A percentile compares a stretch with the other conserved stretches of the same genome.
phyloP scores from a whole-genome alignment of 331 rosid species.

The Rhamnella rubrinervis region DNA sequence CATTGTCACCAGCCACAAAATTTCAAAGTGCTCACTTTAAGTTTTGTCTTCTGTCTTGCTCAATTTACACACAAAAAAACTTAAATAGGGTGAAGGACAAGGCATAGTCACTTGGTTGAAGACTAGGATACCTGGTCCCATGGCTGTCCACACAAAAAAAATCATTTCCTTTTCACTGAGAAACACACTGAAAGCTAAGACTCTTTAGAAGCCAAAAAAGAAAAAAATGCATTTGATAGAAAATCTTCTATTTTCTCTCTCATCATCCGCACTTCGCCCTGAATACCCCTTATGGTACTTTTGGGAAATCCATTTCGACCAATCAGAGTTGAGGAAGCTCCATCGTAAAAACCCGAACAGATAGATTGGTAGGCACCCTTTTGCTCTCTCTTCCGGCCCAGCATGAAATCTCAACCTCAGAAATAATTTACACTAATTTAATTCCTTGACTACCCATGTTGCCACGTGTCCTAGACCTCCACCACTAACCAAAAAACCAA shows the following conservation, averaged over 20 bases:
- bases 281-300: slow-evolving; percentile 10
- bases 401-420: slow-evolving; percentile 38
- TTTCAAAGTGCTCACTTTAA: no score
- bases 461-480: slow-evolving; percentile 58
- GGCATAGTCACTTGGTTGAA: neutral
- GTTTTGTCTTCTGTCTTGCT: neutral
- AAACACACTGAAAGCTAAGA: slow-evolving; percentile 19
- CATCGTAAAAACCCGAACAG: slow-evolving; percentile 46
- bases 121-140: slow-evolving; percentile 33
- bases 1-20: no score
- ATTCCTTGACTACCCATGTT: slow-evolving; percentile 20
- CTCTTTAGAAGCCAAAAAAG: slow-evolving; percentile 1
- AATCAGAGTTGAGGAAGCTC: slow-evolving; percentile 65
- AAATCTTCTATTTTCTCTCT: slow-evolving; percentile 32
- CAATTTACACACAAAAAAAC: neutral
- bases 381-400: slow-evolving; percentile 2
- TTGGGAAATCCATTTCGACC: slow-evolving; percentile 62
- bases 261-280: slow-evolving; percentile 36
- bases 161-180: slow-evolving; percentile 30
- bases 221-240: neutral
- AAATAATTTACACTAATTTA: slow-evolving; percentile 4
- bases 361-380: slow-evolving; percentile 35
- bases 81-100: neutral
- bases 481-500: slow-evolving; percentile 52
- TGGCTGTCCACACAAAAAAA: slow-evolving; percentile 26